Evolutionary conservation across 2,329 filamentous ascomycete genomes (phyloP).

Genomic region (Monosporascus sp.): DNA sequence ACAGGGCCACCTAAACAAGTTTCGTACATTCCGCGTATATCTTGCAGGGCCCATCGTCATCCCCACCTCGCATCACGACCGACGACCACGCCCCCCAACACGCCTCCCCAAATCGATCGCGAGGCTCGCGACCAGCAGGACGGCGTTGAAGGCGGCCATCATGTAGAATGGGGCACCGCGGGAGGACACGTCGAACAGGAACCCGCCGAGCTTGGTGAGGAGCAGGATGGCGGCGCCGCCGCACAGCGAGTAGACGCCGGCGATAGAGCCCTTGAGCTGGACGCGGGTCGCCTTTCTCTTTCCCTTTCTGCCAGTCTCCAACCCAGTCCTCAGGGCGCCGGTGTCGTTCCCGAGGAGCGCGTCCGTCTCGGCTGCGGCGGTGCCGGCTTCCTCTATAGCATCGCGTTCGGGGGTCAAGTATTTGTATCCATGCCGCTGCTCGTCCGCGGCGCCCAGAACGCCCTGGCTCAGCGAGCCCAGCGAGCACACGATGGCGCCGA

Average conservation of each 20-base stretch:
- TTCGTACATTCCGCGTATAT: too few species aligned
- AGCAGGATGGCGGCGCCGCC: constrained; percentile 87
- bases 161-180: constrained; percentile 85
- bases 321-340: background rate
- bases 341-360: constrained; percentile 19
- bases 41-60: too few species aligned
- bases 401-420: background rate
- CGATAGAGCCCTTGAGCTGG: constrained; percentile 83
- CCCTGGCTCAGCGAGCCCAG: constrained; percentile 82
- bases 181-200: constrained; percentile 72
- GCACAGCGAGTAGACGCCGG: constrained; percentile 87
- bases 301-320: constrained; percentile 9
- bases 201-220: constrained; percentile 85
- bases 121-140: constrained; percentile 57
- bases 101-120: constrained; percentile 37
- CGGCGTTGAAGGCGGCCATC: constrained; percentile 82
- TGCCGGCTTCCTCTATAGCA: constrained; percentile 7
- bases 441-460: constrained; percentile 49
- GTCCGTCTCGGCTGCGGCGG: constrained; percentile 25
- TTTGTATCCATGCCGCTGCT: too few species aligned
- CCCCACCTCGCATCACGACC: too few species aligned
- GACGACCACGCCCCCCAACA: too few species aligned
- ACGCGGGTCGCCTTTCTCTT: constrained; percentile 38
- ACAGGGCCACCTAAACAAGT: too few species aligned
- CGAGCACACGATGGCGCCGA: constrained; percentile 92